Evolutionary conservation across 164 flowering plant species (phyloP), one percentile per base, ranked within the genome.

Genomic region (Piper longum): DNA sequence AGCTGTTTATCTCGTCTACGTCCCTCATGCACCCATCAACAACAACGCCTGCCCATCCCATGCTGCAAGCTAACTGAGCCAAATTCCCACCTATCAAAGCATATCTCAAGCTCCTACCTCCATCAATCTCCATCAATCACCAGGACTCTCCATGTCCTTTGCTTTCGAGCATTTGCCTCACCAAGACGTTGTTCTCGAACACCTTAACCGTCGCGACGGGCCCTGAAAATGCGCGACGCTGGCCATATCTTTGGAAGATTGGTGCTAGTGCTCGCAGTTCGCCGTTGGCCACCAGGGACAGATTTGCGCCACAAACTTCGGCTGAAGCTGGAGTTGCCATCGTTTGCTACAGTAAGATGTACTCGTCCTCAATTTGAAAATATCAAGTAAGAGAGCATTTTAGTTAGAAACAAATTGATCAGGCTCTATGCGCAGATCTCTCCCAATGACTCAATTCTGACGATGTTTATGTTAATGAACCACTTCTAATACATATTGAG

Each of bases 81-180:
- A 82, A 82, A 61, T 83, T 83, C 43, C 87, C 87, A 4, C 87
- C 87, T 16, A 83, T 39, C 43, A 83, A 79, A 1, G 87, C 85
- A 66, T 85, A 81, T 18, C 87, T 73, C 65, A 64, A 4, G 56
- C 87, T 83, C 2, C 82, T 85, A 59, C 87, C 87, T 5, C 87
- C 87, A 70, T 83, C 87, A 9, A 83, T 82, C 87, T 5, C 87
- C 87, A 70, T 83, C 87, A 9, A 83, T 82, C 40, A 83, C 85
- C 19, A 83, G 79, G 66, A 83, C 84, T 64, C 85, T 13, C 87
- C 87, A 64, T 83, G 73, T 2, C 85, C 87, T 60, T 69, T 83
- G 77, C 79, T 81, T 69, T 83, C 87, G n/a, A 83, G 81, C 63
- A 81, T 76, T 61, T 74, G 78, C 5, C 87, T 80, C 43, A 83